Base-by-base conservation (phyloP, 2,329 filamentous ascomycete species). In the Aspergillus pseudoviridinutans region DNA sequence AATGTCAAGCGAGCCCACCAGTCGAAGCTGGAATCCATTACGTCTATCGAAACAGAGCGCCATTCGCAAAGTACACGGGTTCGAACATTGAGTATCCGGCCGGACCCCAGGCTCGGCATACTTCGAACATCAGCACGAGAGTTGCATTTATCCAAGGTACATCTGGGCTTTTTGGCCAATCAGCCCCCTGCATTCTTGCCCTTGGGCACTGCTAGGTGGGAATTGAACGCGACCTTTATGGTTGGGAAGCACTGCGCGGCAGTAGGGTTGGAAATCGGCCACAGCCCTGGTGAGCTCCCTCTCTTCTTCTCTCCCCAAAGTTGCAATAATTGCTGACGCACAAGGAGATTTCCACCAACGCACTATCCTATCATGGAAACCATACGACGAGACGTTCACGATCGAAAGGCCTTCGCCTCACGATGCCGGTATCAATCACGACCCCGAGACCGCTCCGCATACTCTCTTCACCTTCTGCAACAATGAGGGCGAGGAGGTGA, bases 381-480 rank as follows among this genome's bases (percentile, higher is more conserved):
- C 74, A 4, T 25, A 52, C 3, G 66, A 60, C 3, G 79, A 82
- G 57, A 74, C 68, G 9, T 74, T 82, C 28, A 68, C 63, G 1
- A 72, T 81, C 27, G 69, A 78, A 50, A 68, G 76, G 35, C 70
- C 71, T 57, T 20, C 42, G 50, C 9, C 58, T 51, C 35, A 53
- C 6, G 66, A 76, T 24, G 27, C 59, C 0, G 68, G 70, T 10
- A 71, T 79, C 17, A 71, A 75, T 32, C 77, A 78, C 27, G 63
- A 63, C 3, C 44, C 61, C 0, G 70, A 75, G 49, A 61, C 63
- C 41, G 78, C 77, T 0, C 78, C 80, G 0, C 79, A 81, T 55
- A 82, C 80, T 0, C 71, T 82, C 0, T 81, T 82, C 63, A 74
- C 71, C 1, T 61, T 49, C n/a, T 27, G 51, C 8, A 60, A 61